A percentile compares a stretch with the other conserved stretches of the same genome.
Evolutionary conservation across 257 asterid genomes (phyloP).

Genomic region (Parsonsia alboflavescens): DNA sequence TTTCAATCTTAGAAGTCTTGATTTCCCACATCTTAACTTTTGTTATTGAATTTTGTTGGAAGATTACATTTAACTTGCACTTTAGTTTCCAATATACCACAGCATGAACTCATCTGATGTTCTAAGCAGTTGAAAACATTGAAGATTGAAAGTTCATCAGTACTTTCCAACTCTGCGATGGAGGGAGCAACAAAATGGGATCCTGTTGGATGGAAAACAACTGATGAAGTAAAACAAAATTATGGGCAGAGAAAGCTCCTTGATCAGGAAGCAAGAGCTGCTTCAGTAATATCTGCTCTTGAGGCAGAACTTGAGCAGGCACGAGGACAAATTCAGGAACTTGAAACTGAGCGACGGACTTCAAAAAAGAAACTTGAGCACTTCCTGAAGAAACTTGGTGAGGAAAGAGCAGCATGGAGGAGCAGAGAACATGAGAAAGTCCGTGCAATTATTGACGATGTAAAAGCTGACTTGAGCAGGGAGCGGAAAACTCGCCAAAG

Average conservation of each 20-base stretch:
- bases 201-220: slow-evolving; percentile 37
- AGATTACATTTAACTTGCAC: not conserved
- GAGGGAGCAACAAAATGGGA: slow-evolving; percentile 77
- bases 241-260: slow-evolving; percentile 28
- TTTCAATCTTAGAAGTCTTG: not conserved
- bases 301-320: slow-evolving; percentile 56
- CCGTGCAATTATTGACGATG: slow-evolving; percentile 47
- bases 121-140: not conserved
- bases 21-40: not conserved
- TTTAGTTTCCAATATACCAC: not conserved
- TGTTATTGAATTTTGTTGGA: not conserved
- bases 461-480: slow-evolving; percentile 44
- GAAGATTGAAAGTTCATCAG: slow-evolving; percentile 41
- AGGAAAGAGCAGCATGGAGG: slow-evolving; percentile 64
- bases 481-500: slow-evolving; percentile 56
- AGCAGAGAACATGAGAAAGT: slow-evolving; percentile 62
- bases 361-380: slow-evolving; percentile 66
- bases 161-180: slow-evolving; percentile 40
- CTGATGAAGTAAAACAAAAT: slow-evolving; percentile 28
- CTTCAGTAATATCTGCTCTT: slow-evolving; percentile 40
- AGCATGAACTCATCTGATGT: slow-evolving; percentile 5
- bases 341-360: slow-evolving; percentile 46
- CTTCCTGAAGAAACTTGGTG: slow-evolving; percentile 53
- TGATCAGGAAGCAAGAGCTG: slow-evolving; percentile 28
- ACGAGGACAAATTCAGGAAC: slow-evolving; percentile 46